Evolutionary conservation across 306 rosid species (phyloP), one percentile per base, ranked within the genome.

Genomic region (Prunus salicina): DNA sequence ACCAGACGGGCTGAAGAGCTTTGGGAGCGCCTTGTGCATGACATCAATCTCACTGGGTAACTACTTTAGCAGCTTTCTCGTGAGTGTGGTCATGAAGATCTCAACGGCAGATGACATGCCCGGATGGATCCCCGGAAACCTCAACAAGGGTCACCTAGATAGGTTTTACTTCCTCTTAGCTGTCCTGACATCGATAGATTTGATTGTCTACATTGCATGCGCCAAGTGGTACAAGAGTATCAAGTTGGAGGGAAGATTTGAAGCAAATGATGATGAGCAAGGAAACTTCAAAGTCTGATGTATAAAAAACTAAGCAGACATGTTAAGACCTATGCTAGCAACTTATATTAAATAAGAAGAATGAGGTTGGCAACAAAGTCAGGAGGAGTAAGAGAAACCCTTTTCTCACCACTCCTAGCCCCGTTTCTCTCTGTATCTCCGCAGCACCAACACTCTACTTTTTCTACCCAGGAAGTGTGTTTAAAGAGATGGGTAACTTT

Each of bases 121-220:
- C 0, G 99, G 99, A 55, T 96, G 99, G 99, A 96, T 96, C 83
- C 99, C 99, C 0, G 98, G 93, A 78, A 92, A 96, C 86, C 99
- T 96, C 70, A 96, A 96, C 86, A 90, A 72, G 79, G 99, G 99
- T 67, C 99, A 96, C 65, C 83, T 96, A 7, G 98, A 96, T 55
- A 80, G 99, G 82, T 96, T 96, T 78, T 96, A 71, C 91, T 96
- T 96, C 86, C 99, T 96, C 84, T 71, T 96, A 79, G 99, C 99
- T 12, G 94, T 84, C 66, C 78, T 96, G 88, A 96, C 99, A 50
- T 70, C 90, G 10, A 18, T 96, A 34, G 98, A 96, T 78, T 81
- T 96, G 78, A 83, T 82, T 18, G 87, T 90, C 75, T 96, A 96
- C 63, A 82, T 96, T 77, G 83, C 82, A 27, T 77, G 87, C 79